A percentile compares a stretch with the other conserved stretches of the same genome.
These are phyloP conservation scores for Prototheca wickerhamii DNA, from an alignment of 163 green algal genomes.

Conservation along the genomic window DNA sequence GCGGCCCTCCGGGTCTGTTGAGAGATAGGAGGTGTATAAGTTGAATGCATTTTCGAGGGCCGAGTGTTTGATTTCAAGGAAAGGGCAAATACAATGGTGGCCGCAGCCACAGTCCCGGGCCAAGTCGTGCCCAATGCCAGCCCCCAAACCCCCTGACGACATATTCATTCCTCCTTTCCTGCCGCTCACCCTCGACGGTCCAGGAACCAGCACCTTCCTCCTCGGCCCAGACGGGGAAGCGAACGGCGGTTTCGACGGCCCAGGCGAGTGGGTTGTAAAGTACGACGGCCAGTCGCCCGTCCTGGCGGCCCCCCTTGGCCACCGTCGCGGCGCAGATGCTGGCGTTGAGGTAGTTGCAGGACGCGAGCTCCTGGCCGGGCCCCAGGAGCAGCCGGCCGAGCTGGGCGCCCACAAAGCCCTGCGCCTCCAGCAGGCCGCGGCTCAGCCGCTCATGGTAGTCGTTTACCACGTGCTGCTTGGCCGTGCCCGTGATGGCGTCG, in stretches of 20 bases:
- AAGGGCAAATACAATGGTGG: too few species aligned
- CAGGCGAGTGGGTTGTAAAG: conserved; percentile 70
- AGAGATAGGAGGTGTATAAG: neutral
- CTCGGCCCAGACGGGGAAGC: conserved; percentile 39
- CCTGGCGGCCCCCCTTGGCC: conserved; percentile 2
- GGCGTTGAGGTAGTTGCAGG: conserved; percentile 56
- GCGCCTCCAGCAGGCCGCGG: conserved; percentile 6
- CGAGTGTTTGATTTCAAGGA: neutral
- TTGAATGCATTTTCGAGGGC: neutral
- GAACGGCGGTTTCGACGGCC: conserved; percentile 39
- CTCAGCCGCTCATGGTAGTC: conserved; percentile 65
- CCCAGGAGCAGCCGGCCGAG: neutral
- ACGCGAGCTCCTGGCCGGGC: neutral
- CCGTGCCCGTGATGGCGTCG: conserved; percentile 75
- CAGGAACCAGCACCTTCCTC: conserved; percentile 8
- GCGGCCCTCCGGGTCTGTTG: neutral
- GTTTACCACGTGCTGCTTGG: conserved; percentile 70
- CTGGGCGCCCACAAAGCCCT: conserved; percentile 10
- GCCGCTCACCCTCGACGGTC: conserved; percentile 16
- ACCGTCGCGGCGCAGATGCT: conserved; percentile 44
- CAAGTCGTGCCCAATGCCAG: too few species aligned
- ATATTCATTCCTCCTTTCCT: too few species aligned
- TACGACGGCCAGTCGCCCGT: conserved; percentile 41
- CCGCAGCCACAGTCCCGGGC: too few species aligned
- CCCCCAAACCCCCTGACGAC: too few species aligned